Evolutionary conservation across 1,284 basidiomycete species (phyloP).

Genomic region (Marasmius sp.): DNA sequence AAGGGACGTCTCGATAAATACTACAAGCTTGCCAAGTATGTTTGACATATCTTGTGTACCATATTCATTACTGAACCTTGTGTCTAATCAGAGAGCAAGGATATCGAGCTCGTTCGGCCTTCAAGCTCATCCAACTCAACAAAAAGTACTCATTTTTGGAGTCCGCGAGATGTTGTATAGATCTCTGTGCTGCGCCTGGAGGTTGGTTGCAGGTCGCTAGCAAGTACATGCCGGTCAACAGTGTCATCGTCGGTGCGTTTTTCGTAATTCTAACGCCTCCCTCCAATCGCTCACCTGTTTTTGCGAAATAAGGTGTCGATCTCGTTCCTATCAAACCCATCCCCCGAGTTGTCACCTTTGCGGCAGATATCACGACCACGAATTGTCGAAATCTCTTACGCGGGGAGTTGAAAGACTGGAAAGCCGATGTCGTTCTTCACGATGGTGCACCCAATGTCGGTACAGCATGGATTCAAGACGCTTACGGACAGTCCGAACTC

Average conservation of each 20-base stretch:
- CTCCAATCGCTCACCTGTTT: slow-evolving; percentile 8
- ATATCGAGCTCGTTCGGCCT: slow-evolving; percentile 98
- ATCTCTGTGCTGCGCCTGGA: slow-evolving; percentile 98
- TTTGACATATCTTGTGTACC: neutral
- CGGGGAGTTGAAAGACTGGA: slow-evolving; percentile 96
- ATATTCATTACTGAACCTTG: slow-evolving; percentile 1
- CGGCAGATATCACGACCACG: slow-evolving; percentile 93
- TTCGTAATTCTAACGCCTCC: slow-evolving; percentile 1
- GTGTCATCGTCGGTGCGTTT: slow-evolving; percentile 86
- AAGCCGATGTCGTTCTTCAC: slow-evolving; percentile 99
- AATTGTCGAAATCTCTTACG: slow-evolving; percentile 89
- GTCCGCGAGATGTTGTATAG: slow-evolving; percentile 91
- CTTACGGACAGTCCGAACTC: slow-evolving; percentile 96
- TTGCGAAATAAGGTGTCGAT: slow-evolving; percentile 74
- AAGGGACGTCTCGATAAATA: slow-evolving; percentile 96
- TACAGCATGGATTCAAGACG: slow-evolving; percentile 99
- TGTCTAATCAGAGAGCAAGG: slow-evolving; percentile 85
- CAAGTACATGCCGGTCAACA: slow-evolving; percentile 97
- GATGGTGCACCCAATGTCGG: slow-evolving; percentile 99
- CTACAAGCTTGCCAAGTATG: slow-evolving; percentile 89
- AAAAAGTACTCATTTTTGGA: slow-evolving; percentile 96
- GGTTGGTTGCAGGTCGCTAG: slow-evolving; percentile 99
- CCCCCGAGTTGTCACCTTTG: slow-evolving; percentile 90
- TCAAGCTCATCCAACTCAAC: slow-evolving; percentile 99
- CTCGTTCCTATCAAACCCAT: slow-evolving; percentile 96